Base-by-base conservation (phyloP, 306 rosid species). In the Hippophae tibetana region DNA sequence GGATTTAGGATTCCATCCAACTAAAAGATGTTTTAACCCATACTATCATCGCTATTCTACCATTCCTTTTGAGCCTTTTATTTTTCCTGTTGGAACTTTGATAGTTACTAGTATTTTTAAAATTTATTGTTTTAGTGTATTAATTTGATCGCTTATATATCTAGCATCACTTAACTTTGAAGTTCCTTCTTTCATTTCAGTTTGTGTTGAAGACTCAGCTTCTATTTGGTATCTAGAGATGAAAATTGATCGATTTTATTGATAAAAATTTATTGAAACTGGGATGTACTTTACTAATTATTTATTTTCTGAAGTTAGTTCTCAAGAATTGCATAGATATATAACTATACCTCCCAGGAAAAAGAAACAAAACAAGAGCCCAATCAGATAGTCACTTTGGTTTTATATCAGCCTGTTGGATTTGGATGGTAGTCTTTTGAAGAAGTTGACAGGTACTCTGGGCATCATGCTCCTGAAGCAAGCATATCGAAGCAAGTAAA, bases 371-470 rank as follows among this genome's bases (percentile, higher is more conserved):
- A 25, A 64, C 8, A 12, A 58, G 42, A 43, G 12, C 44, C 14
- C n/a, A 23, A 26, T 43, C 52, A 10, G 41, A 11, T 41, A 53
- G 38, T 14, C 54, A 44, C 58, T 31, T 13, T 10, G 44, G 27
- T 58, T 38, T 86, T 81, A 82, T 12, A 93, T 70, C 43, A 93
- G 43, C 88, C 60, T 66, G 43, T 93, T 97, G 3, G 95, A 74
- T 73, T 70, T 88, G 5, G 94, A 76, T 26, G 99, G 95, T 78
- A 88, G 56, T 57, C 99, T 79, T 84, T 86, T 93, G 90, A 93
- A 88, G 82, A 93, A 93, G 71, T 93, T 93, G 26, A 88, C 82
- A 0, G 99, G 95, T 5, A 83, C 95, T 1, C 97, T 84, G 23
- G 97, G 99, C 84, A 72, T 9, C 76, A 60, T 88, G 81, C 80